A percentile compares a stretch with the other conserved stretches of the same genome.
phyloP scores from a whole-genome alignment of 2,329 filamentous ascomycete species.

The Colletotrichum horii region DNA sequence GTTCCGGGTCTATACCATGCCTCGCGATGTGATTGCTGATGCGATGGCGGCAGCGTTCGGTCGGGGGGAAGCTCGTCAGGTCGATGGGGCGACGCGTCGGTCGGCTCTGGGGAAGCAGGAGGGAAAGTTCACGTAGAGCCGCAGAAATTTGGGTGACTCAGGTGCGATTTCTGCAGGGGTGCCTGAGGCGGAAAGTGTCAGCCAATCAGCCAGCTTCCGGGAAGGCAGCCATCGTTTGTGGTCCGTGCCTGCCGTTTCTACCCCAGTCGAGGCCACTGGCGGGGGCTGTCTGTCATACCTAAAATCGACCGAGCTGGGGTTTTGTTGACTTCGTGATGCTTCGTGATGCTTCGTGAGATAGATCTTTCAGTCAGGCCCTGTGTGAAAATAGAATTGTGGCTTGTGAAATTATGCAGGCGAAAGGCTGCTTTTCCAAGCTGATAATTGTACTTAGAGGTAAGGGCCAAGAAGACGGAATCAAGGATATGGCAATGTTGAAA shows the following conservation, averaged over 20 bases:
- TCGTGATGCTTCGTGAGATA: neutral
- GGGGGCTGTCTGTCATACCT: conserved; percentile 12
- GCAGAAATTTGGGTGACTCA: conserved; percentile 25
- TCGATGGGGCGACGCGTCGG: conserved; percentile 21
- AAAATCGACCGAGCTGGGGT: neutral
- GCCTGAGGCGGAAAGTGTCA: conserved; percentile 15
- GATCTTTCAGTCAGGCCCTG: neutral
- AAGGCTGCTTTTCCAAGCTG: neutral
- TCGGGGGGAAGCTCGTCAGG: conserved; percentile 10
- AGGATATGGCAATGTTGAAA: neutral
- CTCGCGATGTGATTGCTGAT: conserved; percentile 8
- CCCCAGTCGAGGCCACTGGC: neutral
- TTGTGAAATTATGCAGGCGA: neutral
- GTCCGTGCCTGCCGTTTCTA: conserved; percentile 15
- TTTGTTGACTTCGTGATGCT: neutral
- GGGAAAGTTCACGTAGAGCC: conserved; percentile 22
- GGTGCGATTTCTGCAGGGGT: conserved; percentile 22
- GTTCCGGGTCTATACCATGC: conserved; percentile 17
- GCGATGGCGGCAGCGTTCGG: neutral
- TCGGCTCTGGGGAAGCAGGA: conserved; percentile 20
- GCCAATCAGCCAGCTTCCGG: conserved; percentile 4
- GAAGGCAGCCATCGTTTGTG: neutral
- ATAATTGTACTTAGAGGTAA: neutral
- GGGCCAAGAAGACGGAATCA: neutral
- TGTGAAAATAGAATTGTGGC: too few relatives aligned